Base-by-base conservation (phyloP, 2,329 filamentous ascomycete genomes). In the Chaetothyriales sp. region DNA sequence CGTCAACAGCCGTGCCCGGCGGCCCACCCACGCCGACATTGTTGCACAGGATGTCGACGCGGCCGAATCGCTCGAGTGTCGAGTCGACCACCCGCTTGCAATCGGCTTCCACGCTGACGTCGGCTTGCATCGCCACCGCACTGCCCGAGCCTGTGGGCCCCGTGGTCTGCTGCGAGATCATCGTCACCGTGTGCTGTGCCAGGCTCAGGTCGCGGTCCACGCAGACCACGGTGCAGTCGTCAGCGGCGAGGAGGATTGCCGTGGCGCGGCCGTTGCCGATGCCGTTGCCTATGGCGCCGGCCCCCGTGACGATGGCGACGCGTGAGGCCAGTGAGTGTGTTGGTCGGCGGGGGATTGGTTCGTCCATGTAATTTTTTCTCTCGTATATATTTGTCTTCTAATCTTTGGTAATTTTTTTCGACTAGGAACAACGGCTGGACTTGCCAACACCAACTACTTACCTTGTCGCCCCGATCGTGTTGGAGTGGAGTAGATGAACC, bases 31-130 rank as follows among this genome's bases (percentile, higher is more conserved):
- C 68, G 0, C 82, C 82, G 1, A 85, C 81, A 51, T 78, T 80
- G 60, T 84, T 84, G 37, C 84, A 68, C 0, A 85, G 66, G 44
- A 84, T 79, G 58, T 84, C 79, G 1, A 85, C 56, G 1, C 76
- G 67, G 0, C 78, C 78, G 56, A 76, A 83, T 1, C 63, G 58
- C 1, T 68, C 54, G 1, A 79, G 13, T 0, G 79, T 72, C 0
- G 62, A 51, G 0, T 69, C n/a, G 1, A 67, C 62, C 1, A 67
- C 64, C 1, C 54, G 57, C 48, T 74, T 65, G 59, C 80, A 84
- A 50, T 81, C 77, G 0, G 52, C 51, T 15, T 73, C 68, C 0
- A 65, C 64, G 0, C 77, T 80, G n/a, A 83, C 77, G 56, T 84
- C 75, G 2, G 69, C 77, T 47, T 67, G 60, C 1, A 72, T 57